Base-by-base conservation (phyloP, 108 stramenopile genomes). In the Asterionellopsis glacialis region DNA sequence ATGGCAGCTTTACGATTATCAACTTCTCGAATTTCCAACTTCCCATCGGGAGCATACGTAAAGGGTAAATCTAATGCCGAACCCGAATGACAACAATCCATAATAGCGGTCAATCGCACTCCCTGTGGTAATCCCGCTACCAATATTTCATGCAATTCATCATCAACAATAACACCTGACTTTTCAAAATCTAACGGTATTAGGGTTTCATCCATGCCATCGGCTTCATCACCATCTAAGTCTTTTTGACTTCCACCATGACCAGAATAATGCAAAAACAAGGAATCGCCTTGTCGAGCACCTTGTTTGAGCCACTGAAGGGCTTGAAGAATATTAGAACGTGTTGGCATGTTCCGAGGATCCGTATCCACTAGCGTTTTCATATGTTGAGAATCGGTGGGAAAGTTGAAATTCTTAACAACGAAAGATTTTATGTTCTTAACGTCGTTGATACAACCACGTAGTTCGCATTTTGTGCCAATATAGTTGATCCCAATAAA, bases 401-500 rank as follows among this genome's bases (percentile, higher is more conserved):
- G 51, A 68, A 93, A 94, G 2, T 88, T 87, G 48, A 85, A 79
- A 19, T 82, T 82, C 16, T 83, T 64, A 74, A 70, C 77, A 56
- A 95, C 79, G 74, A 91, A 96, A 19, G 83, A 59, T 58, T 81
- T 78, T 83, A 94, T 91, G 55, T 86, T 81, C 26, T 59, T 49
- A 9, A 88, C 90, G 61, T 95, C 94, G 55, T 90, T 91, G 76
- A 86, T 85, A 67, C 93, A 91, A 16, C 93, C 93, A 23, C 44
- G 47, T 21, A 94, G 72, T 62, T 89, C 84, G 13, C 84, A 84
- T 16, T 77, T 61, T 9, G 40, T 22, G 22, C 68, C 68, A 33
- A 80, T 63, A 62, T 96, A 96, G 75, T 96, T 96, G 66, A 96
- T 96, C 21, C 91, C 85, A 57, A 93, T 75, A 72, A 93, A 72